Base-by-base conservation (phyloP, 768 basidiomycete species). In the Naganishia friedmannii region DNA sequence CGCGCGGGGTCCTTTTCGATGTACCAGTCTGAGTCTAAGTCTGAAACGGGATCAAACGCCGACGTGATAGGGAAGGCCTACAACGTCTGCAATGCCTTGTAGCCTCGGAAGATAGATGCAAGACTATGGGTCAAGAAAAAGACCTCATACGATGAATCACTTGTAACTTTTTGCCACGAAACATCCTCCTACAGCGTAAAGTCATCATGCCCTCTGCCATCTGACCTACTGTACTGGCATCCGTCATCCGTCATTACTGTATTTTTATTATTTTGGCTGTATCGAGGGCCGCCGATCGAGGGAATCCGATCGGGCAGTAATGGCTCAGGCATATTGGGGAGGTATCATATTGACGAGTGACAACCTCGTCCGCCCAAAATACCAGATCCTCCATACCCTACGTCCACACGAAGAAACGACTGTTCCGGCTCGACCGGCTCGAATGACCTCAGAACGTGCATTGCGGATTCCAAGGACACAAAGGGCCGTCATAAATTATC, bases 1-100 rank as follows among this genome's bases (percentile, higher is more conserved):
- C 48, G 23, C n/a, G 48, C 48, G 48, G n/a, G 34, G 34, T 37
- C 34, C 34, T 51, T 23, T 51, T 51, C 48, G 23, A 51, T 51
- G 48, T 51, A 21, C 48, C 4, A 51, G 9, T 21, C n/a, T n/a
- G n/a, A n/a, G 48, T 51, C n/a, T 21, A 3, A 51, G 9, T 51
- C 12, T 51, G 48, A 51, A 51, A 51, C 48, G 48, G 48, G 48
- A 51, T n/a, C 48, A 51, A 51, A 51, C 48, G 21, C n/a, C 48
- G 48, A n/a, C n/a, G 23, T 51, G n/a, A 12, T 51, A 26, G 21
- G 15, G n/a, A n/a, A n/a, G n/a, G n/a, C n/a, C n/a, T n/a, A n/a
- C n/a, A n/a, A n/a, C n/a, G n/a, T n/a, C 45, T 21, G 45, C 34
- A 37, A 37, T 12, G 34, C 34, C 45, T 15, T 46, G n/a, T 46